Evolutionary conservation across 176 grass and related monocot species (phyloP), one percentile per base, ranked within the genome.

Genomic region (Oryza nivara): DNA sequence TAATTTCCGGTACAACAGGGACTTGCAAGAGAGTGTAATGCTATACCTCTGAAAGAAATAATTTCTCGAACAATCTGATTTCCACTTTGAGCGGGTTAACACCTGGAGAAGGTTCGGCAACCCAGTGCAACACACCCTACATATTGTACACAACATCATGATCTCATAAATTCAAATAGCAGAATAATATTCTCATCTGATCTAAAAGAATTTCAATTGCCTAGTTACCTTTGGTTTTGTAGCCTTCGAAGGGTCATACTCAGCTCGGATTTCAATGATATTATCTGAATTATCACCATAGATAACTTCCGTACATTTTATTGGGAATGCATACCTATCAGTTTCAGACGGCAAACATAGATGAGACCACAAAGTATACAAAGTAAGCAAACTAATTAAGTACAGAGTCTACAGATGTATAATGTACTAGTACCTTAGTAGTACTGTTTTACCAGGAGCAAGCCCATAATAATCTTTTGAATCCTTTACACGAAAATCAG

Each of bases 41-140:
- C 34, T 36, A 63, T 87, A 99, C 96, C 96, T 99, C 93, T 2
- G 93, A 91, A 74, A 89, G 65, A 72, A 99, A 94, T 54, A 99
- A 65, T 80, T 92, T 99, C 67, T 99, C 93, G 4, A 99, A 96
- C 72, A 99, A 84, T 85, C 93, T 88, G 43, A 99, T 84, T 89
- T 99, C 96, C 10, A 99, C 77, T 88, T 92, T 96, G 17, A 94
- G 73, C 9, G 96, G 96, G 49, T 99, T 91, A 38, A 99, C 78
- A 20, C 96, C 89, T 47, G 93, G 96, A 54, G 87, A 86, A 19
- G 96, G 93, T 85, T 99, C 35, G 19, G 89, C 88, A 83, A 99
- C 96, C 96, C 96, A 99, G 66, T 99, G 96, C 66, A 99, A 67
- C 86, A 99, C 96, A 74, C 96, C 96, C 96, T 99, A 76, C 19